phyloP scores from a whole-genome alignment of 169 alveolate species.

The Cystoisospora suis region DNA sequence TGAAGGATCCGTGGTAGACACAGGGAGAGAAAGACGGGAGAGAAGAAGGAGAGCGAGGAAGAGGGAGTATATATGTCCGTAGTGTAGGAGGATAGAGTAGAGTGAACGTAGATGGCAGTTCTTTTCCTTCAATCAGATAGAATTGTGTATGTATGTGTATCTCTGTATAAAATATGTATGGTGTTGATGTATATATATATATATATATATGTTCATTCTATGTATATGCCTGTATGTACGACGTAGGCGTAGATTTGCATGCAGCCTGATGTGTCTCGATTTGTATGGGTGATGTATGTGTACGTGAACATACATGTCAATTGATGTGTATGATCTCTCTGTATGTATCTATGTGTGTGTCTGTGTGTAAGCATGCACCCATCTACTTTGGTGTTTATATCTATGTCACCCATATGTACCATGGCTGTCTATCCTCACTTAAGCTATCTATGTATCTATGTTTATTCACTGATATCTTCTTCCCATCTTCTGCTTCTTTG shows the following conservation, averaged over 20 bases:
- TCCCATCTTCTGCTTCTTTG: not conserved
- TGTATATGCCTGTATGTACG: not conserved
- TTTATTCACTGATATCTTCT: not conserved
- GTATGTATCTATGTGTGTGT: not conserved
- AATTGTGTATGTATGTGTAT: no score
- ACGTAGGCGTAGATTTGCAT: not conserved
- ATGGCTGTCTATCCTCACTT: not conserved
- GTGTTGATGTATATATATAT: not conserved
- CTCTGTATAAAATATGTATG: no score
- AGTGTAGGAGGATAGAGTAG: no score
- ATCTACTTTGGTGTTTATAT: not conserved
- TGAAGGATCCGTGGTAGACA: no score
- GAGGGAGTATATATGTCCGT: no score
- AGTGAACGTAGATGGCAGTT: no score
- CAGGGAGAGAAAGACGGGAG: no score
- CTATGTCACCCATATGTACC: not conserved
- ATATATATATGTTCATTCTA: not conserved
- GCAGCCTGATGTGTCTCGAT: not conserved
- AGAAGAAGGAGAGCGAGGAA: no score
- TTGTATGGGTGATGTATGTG: slow-evolving; percentile 48
- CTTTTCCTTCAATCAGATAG: no score
- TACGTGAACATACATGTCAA: no score
- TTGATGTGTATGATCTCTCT: no score
- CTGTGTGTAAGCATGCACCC: not conserved
- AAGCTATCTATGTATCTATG: not conserved